These are phyloP conservation scores for Sporothrix pallida DNA, from an alignment of 2,329 filamentous ascomycete species.

Conservation along the genomic window DNA sequence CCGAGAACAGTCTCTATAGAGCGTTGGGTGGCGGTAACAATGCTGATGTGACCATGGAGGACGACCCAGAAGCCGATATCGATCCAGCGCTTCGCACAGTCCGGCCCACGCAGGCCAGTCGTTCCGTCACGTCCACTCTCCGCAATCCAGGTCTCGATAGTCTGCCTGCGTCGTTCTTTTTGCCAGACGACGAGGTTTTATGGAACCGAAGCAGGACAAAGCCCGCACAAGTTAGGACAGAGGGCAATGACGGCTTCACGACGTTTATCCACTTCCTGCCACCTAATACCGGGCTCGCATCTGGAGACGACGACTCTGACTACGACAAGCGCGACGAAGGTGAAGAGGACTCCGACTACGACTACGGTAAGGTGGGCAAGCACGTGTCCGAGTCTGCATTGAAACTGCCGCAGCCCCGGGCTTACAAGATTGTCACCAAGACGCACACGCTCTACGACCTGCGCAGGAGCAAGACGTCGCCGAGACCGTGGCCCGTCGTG, in stretches of 20 bases:
- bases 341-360: not conserved
- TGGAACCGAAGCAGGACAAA: not conserved
- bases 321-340: not conserved
- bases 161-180: slow-evolving; percentile 36
- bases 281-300: slow-evolving; percentile 33
- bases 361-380: not conserved
- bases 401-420: slow-evolving; percentile 3
- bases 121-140: not conserved
- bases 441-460: slow-evolving; percentile 24
- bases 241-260: not conserved
- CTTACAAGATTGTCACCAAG: slow-evolving; percentile 23
- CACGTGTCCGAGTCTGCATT: not conserved
- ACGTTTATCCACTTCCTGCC: slow-evolving; percentile 33
- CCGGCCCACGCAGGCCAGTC: not conserved
- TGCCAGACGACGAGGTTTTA: not conserved
- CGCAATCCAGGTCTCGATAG: slow-evolving; percentile 37
- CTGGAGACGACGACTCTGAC: slow-evolving; percentile 22
- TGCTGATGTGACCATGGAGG: not conserved
- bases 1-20: slow-evolving; percentile 31
- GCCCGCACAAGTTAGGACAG: not conserved
- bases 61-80: slow-evolving; percentile 31
- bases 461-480: not conserved
- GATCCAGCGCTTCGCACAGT: slow-evolving; percentile 32
- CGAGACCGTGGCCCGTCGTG: slow-evolving; percentile 39
- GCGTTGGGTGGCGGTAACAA: not conserved